Percentiles rank a stretch among this genome's conserved stretches.
phyloP scores from a whole-genome alignment of 441 rosid species.

The Gossypium gossypioides region DNA sequence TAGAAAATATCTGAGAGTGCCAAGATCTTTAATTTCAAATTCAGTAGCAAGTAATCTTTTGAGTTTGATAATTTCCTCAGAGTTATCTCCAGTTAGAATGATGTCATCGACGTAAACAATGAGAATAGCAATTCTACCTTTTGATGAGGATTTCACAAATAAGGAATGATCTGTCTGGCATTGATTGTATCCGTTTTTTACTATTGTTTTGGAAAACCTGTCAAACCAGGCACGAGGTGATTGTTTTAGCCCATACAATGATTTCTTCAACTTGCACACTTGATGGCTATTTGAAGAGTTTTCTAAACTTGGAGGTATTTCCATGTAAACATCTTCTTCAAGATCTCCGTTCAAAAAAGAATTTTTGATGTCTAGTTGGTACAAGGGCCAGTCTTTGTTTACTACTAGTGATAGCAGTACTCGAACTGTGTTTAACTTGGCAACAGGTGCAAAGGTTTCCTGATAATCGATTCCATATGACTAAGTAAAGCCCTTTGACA shows the following conservation, averaged over 20 bases:
- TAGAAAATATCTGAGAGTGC: not conserved
- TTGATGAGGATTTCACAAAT: not conserved
- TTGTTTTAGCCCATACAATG: not conserved
- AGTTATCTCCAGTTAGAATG: not conserved
- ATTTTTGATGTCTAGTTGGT: not conserved
- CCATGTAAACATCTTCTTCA: too few relatives aligned
- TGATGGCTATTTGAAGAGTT: too few relatives aligned
- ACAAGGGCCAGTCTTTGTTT: not conserved
- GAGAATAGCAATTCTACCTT: too few relatives aligned
- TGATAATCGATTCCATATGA: too few relatives aligned
- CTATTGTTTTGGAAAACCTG: not conserved
- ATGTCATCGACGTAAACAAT: too few relatives aligned
- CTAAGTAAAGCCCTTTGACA: too few relatives aligned
- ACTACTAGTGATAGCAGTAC: not conserved
- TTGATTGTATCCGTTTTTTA: not conserved
- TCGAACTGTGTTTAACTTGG: not conserved
- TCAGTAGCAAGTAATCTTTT: not conserved
- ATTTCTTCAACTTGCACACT: too few relatives aligned
- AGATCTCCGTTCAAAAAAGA: not conserved
- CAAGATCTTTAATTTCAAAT: not conserved
- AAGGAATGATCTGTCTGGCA: not conserved
- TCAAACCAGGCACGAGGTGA: not conserved
- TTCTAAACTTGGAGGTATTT: too few relatives aligned
- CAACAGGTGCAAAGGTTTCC: too few relatives aligned
- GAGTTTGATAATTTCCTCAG: not conserved